A percentile compares a stretch with the other conserved stretches of the same genome.
phyloP scores from a whole-genome alignment of 441 rosid species.

The Aquilaria agallochum region DNA sequence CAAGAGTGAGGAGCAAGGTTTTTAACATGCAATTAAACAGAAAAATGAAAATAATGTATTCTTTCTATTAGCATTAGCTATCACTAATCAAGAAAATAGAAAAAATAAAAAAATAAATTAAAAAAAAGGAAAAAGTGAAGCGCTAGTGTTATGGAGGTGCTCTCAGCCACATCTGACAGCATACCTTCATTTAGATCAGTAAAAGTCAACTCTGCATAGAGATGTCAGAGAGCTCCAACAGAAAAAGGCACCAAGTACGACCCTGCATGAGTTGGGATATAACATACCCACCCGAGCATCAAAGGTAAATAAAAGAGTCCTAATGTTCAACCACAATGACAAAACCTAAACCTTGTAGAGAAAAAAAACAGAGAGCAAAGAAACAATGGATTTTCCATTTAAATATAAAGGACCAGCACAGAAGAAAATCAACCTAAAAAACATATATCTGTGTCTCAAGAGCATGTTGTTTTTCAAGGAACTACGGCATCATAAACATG shows the following conservation, averaged over 20 bases:
- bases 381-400: not conserved
- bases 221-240: constrained; percentile 42
- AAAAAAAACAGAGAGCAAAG: not conserved
- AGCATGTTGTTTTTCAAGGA: constrained; percentile 5
- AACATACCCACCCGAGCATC: constrained; percentile 42
- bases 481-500: constrained; percentile 7
- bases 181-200: constrained; percentile 40
- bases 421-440: constrained; percentile 2
- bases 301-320: constrained; percentile 28
- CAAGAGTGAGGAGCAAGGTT: constrained; percentile 34
- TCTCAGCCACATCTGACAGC: constrained; percentile 25
- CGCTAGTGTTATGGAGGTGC: constrained; percentile 7
- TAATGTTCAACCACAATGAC: constrained; percentile 21
- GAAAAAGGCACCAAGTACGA: constrained; percentile 33
- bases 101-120: not conserved
- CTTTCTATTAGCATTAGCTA: not conserved
- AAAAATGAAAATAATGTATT: constrained; percentile 1
- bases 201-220: constrained; percentile 35
- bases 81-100: constrained; percentile 19
- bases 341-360: constrained; percentile 7
- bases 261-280: constrained; percentile 56
- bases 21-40: constrained; percentile 10
- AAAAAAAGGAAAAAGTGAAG: constrained; percentile 12
- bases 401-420: constrained; percentile 4
- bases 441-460: not conserved